Base-by-base conservation (phyloP, 805 yeast genomes). In the Candida maris region DNA sequence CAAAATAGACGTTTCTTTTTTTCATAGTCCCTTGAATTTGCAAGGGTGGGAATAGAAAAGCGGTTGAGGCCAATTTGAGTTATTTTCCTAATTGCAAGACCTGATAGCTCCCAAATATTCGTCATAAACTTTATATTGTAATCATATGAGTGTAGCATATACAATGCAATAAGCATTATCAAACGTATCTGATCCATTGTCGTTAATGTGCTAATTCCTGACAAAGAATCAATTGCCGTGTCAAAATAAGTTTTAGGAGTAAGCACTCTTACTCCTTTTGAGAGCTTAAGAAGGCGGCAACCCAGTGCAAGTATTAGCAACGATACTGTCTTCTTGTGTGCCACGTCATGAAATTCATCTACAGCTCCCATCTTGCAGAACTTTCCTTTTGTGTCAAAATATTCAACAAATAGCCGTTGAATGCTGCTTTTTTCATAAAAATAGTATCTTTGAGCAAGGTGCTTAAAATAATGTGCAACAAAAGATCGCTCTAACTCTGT, bases 51-150 rank as follows among this genome's bases (percentile, higher is more conserved):
- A 8, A 42, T 22, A 8, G 18, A 19, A 26, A 37, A 45, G 14
- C 47, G 38, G 19, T 42, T 42, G 14, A 43, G 20, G 3, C 49
- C 49, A 5, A 40, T 32, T 20, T 45, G 47, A 9, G 44, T 42
- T 32, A 45, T 32, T 19, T 45, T 45, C 4, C 49, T 24, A 8
- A 40, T 38, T 2, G 46, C 49, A 5, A 45, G 24, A 12, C 49
- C 49, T 6, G 49, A 28, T 3, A 45, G 35, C 32, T 41, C 49
- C 49, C 49, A 45, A 15, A 45, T 45, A 16, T 45, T 45, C 35
- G 43, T 39, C n/a, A 37, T 39, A 35, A 42, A 45, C 21, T 26
- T 30, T 21, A 35, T 33, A 32, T 38, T 37, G 16, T 42, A 39
- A 15, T 45, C 49, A 30, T 45, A 45, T 4, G 47, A 45, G 26